These are phyloP conservation scores for Cubamyces lactineus DNA, from an alignment of 768 basidiomycete species.

Conservation along the genomic window DNA sequence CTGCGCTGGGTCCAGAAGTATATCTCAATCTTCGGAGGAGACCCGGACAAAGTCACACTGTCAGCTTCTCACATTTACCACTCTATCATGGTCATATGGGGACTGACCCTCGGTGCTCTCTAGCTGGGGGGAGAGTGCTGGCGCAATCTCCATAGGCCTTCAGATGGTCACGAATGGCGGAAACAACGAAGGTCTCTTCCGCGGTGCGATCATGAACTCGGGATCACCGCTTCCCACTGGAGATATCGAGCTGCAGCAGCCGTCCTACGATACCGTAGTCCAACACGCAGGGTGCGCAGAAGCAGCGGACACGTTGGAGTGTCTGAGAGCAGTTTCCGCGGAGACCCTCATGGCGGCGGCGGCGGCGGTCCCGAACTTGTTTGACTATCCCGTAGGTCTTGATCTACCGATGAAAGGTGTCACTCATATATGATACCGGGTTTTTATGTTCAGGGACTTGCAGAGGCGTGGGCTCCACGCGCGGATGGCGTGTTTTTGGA, in stretches of 20 bases:
- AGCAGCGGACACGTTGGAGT: constrained; percentile 18
- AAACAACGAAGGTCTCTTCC: constrained; percentile 28
- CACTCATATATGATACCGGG: neutral
- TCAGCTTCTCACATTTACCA: constrained; percentile 34
- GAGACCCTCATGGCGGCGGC: constrained; percentile 15
- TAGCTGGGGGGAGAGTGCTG: constrained; percentile 42
- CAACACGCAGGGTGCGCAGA: constrained; percentile 13
- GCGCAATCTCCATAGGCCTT: constrained; percentile 39
- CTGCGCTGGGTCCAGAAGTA: constrained; percentile 48
- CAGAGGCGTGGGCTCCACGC: constrained; percentile 51
- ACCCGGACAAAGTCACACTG: constrained; percentile 46
- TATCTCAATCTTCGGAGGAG: constrained; percentile 45
- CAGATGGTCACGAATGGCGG: constrained; percentile 33
- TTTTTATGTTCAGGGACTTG: constrained; percentile 40
- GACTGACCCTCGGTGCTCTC: neutral
- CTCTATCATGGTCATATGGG: no score
- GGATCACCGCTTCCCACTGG: constrained; percentile 16
- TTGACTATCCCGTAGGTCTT: constrained; percentile 26
- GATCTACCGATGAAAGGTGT: constrained; percentile 13
- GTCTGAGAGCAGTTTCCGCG: constrained; percentile 21
- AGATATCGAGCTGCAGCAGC: neutral
- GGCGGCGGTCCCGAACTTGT: neutral
- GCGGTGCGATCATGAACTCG: constrained; percentile 42
- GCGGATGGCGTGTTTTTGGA: constrained; percentile 52
- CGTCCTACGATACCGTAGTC: constrained; percentile 10